These are phyloP conservation scores for Trypanosoma caninum DNA, from an alignment of 208 protist genomes.

Conservation along the genomic window DNA sequence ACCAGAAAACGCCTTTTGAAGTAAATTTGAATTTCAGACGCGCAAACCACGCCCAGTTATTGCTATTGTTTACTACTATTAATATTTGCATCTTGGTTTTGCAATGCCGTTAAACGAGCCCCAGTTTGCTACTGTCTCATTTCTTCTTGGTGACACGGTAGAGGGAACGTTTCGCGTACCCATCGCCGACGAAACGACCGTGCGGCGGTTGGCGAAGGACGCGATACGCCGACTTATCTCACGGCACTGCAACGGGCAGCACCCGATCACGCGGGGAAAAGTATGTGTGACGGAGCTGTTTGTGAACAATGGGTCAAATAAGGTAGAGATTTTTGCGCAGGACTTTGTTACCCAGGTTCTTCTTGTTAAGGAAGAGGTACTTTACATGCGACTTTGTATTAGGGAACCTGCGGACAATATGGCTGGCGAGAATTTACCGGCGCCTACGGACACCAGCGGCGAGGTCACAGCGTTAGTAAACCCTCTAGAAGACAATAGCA, in stretches of 20 bases:
- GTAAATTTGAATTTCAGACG: too few species aligned
- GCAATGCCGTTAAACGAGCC: slow-evolving; percentile 27
- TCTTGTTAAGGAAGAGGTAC: slow-evolving; percentile 59
- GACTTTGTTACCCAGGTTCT: slow-evolving; percentile 54
- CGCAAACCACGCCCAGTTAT: too few species aligned
- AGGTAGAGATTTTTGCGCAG: slow-evolving; percentile 71
- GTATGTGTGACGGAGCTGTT: slow-evolving; percentile 70
- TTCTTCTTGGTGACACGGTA: slow-evolving; percentile 36
- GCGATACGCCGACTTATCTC: slow-evolving; percentile 76
- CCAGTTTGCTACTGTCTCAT: slow-evolving; percentile 77
- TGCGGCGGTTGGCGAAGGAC: slow-evolving; percentile 77
- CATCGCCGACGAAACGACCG: slow-evolving; percentile 56
- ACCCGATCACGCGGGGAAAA: slow-evolving; percentile 17
- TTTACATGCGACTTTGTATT: slow-evolving; percentile 57
- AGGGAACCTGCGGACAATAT: neutral
- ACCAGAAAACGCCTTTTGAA: too few species aligned
- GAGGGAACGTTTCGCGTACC: slow-evolving; percentile 69
- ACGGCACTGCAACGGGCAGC: slow-evolving; percentile 21
- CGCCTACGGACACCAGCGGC: neutral
- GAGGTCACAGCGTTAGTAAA: too few species aligned
- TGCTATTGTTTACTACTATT: neutral
- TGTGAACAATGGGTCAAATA: slow-evolving; percentile 51
- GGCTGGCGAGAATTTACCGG: neutral
- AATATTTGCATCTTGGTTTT: neutral
- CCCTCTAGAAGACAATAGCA: too few species aligned